Base-by-base conservation (phyloP, 2,329 filamentous ascomycete species). In the Trichoderma sp. region DNA sequence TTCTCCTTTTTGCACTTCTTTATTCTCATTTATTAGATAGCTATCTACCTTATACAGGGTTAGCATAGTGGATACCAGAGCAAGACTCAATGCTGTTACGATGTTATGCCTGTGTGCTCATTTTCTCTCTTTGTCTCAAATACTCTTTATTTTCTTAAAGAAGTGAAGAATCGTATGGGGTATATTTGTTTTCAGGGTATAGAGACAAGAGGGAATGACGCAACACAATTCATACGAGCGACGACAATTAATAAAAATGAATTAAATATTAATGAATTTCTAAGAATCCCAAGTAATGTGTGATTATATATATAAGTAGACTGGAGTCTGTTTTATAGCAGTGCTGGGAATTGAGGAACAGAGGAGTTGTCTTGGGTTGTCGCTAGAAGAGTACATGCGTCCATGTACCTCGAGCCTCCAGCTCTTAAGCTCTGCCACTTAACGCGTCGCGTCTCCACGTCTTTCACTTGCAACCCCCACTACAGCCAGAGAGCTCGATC, bases 361-460 rank as follows among this genome's bases (percentile, higher is more conserved):
- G n/a, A 56, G 50, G n/a, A 56, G 21, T 53, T 53, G 50, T 24
- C 50, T 56, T 56, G n/a, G n/a, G n/a, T 21, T 12, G 24, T 2
- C 11, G 9, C n/a, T 24, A 5, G 2, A 24, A 63, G 59, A 59
- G 53, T 62, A 62, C 67, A 62, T 71, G 35, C 33, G 59, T 1
- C 1, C 11, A 63, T 63, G 56, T 63, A 71, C 50, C 67, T 53
- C 33, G 31, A 18, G n/a, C 41, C n/a, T 31, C 12, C 12, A 56
- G 21, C 24, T 21, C n/a, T 65, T 41, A 56, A 72, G 69, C 59
- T 65, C 62, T 60, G 67, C 67, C 74, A 75, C 74, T 75, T 72
- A 75, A 75, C 74, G 74, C 74, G 74, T 75, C 63, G 33, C 41
- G 53, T 68, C 64, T 59, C 56, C 38, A 63, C 74, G 68, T 66